Conservation (phyloP, 1,139 yeast species). For the Candida mesenterica region DNA sequence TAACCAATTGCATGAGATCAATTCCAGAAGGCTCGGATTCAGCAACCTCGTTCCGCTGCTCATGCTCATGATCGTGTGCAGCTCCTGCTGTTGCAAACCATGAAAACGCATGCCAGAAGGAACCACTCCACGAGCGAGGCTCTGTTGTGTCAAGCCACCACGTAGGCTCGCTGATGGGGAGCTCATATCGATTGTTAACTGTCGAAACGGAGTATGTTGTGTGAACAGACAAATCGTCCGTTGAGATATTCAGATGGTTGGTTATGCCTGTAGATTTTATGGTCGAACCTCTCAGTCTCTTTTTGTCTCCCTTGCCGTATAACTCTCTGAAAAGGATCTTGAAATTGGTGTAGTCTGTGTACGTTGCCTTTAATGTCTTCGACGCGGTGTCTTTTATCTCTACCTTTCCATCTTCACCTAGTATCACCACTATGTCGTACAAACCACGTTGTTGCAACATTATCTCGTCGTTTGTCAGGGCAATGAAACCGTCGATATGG, state of each 20-base stretch:
- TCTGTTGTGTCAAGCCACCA: constrained; percentile 53
- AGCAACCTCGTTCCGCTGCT: no score
- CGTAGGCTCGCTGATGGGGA: constrained; percentile 29
- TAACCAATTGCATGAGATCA: constrained; percentile 25
- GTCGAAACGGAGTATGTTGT: constrained; percentile 19
- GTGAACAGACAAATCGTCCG: constrained; percentile 23
- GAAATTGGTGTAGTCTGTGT: constrained; percentile 36
- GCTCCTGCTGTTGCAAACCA: constrained; percentile 87
- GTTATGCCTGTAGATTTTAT: constrained; percentile 8
- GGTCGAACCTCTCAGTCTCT: neutral
- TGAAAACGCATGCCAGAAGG: constrained; percentile 67
- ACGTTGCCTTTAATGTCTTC: constrained; percentile 10
- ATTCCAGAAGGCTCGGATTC: constrained; percentile 5
- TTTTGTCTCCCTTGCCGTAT: constrained; percentile 10
- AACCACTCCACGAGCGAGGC: constrained; percentile 61
- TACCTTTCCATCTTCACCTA: constrained; percentile 25
- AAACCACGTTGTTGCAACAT: constrained; percentile 53
- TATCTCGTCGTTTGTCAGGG: constrained; percentile 72
- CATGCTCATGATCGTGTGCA: constrained; percentile 1
- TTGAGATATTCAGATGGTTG: constrained; percentile 15
- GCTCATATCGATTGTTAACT: constrained; percentile 7
- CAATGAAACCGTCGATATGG: constrained; percentile 46
- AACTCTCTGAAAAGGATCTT: constrained; percentile 32
- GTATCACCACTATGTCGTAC: constrained; percentile 50
- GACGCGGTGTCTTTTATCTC: constrained; percentile 9